Conservation (phyloP, 352 stramenopile species). For the Phytopythium mirpurense region DNA sequence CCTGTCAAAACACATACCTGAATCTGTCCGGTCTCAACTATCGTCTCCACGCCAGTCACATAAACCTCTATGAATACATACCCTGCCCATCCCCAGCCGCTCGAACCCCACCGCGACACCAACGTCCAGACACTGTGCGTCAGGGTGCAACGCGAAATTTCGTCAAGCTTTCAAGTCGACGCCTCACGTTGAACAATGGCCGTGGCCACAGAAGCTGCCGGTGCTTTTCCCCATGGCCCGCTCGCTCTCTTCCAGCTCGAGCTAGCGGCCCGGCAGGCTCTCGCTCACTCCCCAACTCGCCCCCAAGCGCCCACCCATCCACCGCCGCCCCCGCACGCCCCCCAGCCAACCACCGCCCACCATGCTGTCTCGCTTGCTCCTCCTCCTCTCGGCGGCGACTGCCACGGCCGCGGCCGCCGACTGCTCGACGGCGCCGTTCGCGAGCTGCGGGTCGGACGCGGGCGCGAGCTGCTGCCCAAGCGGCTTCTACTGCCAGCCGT, state of each 20-base stretch:
- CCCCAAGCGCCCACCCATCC: not conserved
- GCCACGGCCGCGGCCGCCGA: not conserved
- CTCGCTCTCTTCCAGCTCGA: not conserved
- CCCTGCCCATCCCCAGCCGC: no score
- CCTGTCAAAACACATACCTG: no score
- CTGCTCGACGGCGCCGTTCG: slow-evolving; percentile 3
- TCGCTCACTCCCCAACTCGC: slow-evolving; percentile 4
- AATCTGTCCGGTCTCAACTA: no score
- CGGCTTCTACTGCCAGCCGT: slow-evolving; percentile 17
- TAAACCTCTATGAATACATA: no score
- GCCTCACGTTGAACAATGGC: no score
- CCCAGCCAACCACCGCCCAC: not conserved
- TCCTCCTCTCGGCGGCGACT: not conserved
- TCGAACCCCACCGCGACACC: no score
- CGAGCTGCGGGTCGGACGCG: slow-evolving; percentile 5
- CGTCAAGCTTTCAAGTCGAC: no score
- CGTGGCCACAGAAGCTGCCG: no score
- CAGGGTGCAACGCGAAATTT: no score
- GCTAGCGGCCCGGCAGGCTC: not conserved
- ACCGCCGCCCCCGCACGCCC: not conserved
- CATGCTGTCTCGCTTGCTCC: not conserved
- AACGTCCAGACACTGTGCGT: no score
- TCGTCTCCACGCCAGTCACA: no score
- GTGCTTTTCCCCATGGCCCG: not conserved
- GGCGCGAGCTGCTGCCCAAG: slow-evolving; percentile 14